Conservation (phyloP, 1,139 yeast species). For the Sugiyamaella novakii region DNA sequence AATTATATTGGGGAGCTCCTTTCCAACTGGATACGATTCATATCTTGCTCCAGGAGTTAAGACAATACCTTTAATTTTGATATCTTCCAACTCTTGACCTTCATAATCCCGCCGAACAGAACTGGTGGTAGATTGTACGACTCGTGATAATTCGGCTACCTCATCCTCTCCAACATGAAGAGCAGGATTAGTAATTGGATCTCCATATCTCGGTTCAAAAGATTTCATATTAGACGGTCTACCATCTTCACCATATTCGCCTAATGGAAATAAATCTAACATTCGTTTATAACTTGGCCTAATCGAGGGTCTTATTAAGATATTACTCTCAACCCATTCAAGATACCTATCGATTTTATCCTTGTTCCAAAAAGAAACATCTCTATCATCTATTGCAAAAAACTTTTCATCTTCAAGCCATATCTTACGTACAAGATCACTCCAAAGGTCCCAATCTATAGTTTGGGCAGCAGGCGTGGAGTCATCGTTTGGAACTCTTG, state of each 20-base stretch:
- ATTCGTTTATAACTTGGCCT: conserved; percentile 24
- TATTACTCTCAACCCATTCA: conserved; percentile 37
- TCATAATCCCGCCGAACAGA: neutral
- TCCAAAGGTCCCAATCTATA: conserved; percentile 42
- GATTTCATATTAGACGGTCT: neutral
- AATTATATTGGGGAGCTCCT: conserved; percentile 4
- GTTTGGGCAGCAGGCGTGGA: conserved; percentile 13
- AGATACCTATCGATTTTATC: conserved; percentile 36
- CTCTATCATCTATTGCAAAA: conserved; percentile 34
- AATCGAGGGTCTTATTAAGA: conserved; percentile 11
- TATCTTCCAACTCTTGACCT: conserved; percentile 7
- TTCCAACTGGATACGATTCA: conserved; percentile 13
- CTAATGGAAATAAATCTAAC: conserved; percentile 32
- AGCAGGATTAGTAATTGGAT: neutral
- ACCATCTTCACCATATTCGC: conserved; percentile 18
- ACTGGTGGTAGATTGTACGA: conserved; percentile 25
- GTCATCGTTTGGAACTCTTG: conserved; percentile 21
- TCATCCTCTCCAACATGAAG: conserved; percentile 6
- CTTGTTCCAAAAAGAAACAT: conserved; percentile 37
- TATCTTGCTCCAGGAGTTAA: conserved; percentile 29
- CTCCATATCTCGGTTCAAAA: conserved; percentile 6
- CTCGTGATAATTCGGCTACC: conserved; percentile 27
- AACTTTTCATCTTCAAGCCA: conserved; percentile 40
- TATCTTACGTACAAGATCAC: conserved; percentile 36
- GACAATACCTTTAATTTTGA: conserved; percentile 13